Conservation (phyloP, 441 rosid species). For the Gossypium gossypioides region DNA sequence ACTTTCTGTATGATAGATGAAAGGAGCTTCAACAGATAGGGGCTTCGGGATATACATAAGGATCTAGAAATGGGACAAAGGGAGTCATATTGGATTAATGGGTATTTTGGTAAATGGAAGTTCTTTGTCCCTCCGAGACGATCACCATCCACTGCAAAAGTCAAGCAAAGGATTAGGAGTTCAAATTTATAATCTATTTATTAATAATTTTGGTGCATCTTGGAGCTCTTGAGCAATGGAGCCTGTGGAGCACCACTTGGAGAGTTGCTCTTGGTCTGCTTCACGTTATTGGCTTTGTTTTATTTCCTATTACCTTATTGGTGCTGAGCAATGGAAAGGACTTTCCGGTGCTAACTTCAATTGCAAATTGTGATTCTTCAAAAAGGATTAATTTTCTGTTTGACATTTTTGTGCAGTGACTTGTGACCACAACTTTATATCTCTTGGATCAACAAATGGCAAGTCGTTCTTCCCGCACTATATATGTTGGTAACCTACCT, state of each 20-base stretch:
- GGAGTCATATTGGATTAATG: slow-evolving; percentile 5
- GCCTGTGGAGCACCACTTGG: not conserved
- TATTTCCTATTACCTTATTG: not conserved
- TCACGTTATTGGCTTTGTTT: not conserved
- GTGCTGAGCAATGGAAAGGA: not conserved
- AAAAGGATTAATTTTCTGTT: not conserved
- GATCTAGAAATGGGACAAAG: not conserved
- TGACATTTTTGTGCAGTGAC: slow-evolving; percentile 1
- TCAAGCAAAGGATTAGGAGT: not conserved
- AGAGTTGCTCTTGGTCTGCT: slow-evolving; percentile 5
- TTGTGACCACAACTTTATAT: not conserved
- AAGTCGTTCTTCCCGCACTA: slow-evolving; percentile 1
- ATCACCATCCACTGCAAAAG: not conserved
- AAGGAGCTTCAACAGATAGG: slow-evolving; percentile 10
- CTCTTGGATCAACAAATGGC: not conserved
- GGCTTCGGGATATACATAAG: slow-evolving; percentile 2
- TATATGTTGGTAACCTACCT: slow-evolving; percentile 15
- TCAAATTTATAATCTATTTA: not conserved
- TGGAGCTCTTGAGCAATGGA: slow-evolving; percentile 9
- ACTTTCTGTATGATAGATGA: slow-evolving; percentile 14
- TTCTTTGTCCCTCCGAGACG: slow-evolving; percentile 4
- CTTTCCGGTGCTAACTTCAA: not conserved
- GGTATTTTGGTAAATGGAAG: slow-evolving; percentile 1
- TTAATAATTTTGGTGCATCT: not conserved
- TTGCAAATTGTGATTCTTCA: not conserved